Conservation (phyloP, 768 basidiomycete species). For the Podaxis sp. region DNA sequence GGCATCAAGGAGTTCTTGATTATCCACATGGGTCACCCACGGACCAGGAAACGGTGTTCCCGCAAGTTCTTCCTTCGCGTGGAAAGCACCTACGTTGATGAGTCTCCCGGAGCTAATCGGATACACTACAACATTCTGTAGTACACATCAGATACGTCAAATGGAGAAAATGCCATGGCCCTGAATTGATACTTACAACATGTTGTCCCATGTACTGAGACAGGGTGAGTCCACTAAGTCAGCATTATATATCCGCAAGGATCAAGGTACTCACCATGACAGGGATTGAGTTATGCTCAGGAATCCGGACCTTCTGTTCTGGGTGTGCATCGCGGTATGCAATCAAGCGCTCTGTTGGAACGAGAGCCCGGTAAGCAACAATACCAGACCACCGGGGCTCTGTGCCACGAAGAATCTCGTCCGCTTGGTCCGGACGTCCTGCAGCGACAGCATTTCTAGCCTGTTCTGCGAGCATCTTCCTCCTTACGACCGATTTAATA, state of each 20-base stretch:
- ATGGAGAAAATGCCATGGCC: background rate
- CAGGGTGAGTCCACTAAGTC: background rate
- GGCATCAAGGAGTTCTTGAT: conserved; percentile 35
- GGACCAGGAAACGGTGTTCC: conserved; percentile 29
- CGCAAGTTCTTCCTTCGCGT: conserved; percentile 27
- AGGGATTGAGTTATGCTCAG: conserved; percentile 23
- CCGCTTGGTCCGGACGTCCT: conserved; percentile 17
- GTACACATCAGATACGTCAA: background rate
- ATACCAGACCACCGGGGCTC: conserved; percentile 42
- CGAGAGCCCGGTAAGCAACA: conserved; percentile 33
- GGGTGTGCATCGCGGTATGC: conserved; percentile 26
- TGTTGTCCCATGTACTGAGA: conserved; percentile 33
- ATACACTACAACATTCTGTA: conserved; percentile 33
- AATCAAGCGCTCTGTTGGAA: conserved; percentile 26
- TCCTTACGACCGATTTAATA: conserved; percentile 34
- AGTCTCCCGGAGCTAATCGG: conserved; percentile 32
- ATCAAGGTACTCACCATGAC: conserved; percentile 24
- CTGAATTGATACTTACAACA: conserved; percentile 20
- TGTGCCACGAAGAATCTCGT: conserved; percentile 17
- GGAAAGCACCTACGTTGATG: conserved; percentile 31
- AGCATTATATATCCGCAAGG: background rate
- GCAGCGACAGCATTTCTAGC: conserved; percentile 14
- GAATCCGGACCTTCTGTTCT: conserved; percentile 24
- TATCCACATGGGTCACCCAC: conserved; percentile 37
- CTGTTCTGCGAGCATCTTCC: conserved; percentile 23